These are phyloP conservation scores for Eutypa lata DNA, from an alignment of 2,329 filamentous ascomycete species.

Conservation along the genomic window DNA sequence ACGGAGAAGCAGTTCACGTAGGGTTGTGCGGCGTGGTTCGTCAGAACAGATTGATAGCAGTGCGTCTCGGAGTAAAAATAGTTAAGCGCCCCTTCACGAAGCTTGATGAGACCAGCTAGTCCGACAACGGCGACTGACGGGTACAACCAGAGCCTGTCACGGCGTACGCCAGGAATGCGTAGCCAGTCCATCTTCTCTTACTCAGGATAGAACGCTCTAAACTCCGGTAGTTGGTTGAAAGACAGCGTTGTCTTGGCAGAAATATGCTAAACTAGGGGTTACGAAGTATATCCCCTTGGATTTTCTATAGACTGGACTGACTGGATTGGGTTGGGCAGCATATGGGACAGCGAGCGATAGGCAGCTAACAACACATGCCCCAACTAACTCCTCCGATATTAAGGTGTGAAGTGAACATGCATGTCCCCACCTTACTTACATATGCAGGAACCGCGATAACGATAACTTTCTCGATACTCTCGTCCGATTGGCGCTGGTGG, in stretches of 20 bases:
- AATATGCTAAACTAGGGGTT: no score
- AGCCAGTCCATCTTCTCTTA: slow-evolving; percentile 19
- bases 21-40: slow-evolving; percentile 34
- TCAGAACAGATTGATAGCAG: slow-evolving; percentile 44
- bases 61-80: slow-evolving; percentile 29
- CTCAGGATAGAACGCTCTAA: background rate
- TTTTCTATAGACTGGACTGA: no score
- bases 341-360: no score
- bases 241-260: no score
- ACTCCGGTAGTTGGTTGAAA: background rate
- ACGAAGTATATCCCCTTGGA: no score
- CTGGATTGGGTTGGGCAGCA: no score
- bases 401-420: background rate
- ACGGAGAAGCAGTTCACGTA: slow-evolving; percentile 56
- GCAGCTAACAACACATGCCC: no score
- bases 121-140: slow-evolving; percentile 16
- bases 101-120: slow-evolving; percentile 19
- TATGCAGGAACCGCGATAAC: background rate
- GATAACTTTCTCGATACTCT: background rate
- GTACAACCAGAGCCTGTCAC: slow-evolving; percentile 17
- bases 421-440: background rate
- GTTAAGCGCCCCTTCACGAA: slow-evolving; percentile 18
- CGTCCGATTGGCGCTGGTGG: no score
- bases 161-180: slow-evolving; percentile 13
- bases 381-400: no score